phyloP scores from a whole-genome alignment of 2,329 filamentous ascomycete species.

The Trichoderma lentiforme region DNA sequence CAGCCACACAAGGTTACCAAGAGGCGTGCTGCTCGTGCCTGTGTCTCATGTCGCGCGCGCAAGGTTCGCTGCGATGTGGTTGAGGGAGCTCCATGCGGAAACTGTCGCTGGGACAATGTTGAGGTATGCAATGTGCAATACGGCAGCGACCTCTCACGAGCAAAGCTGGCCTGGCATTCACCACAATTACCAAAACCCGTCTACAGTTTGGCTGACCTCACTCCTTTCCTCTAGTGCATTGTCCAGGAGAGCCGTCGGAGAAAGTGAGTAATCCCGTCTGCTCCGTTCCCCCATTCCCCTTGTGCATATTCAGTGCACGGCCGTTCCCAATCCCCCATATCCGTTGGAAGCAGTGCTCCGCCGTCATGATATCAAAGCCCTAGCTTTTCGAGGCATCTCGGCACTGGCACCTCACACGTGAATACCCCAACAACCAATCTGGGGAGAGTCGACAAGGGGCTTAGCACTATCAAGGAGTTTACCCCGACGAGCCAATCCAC shows the following conservation, averaged over 20 bases:
- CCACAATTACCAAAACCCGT: background rate
- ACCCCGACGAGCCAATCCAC: conserved; percentile 4
- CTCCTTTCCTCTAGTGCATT: conserved; percentile 47
- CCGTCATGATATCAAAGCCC: background rate
- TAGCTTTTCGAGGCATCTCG: background rate
- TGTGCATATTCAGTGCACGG: background rate
- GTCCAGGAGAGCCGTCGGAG: conserved; percentile 80
- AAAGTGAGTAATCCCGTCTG: conserved; percentile 58
- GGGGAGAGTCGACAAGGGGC: background rate
- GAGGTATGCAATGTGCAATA: conserved; percentile 41
- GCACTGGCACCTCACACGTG: background rate
- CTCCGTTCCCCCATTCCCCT: background rate
- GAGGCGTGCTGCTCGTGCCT: conserved; percentile 85
- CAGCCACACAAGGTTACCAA: conserved; percentile 57
- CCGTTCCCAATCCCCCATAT: background rate
- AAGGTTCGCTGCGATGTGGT: conserved; percentile 95
- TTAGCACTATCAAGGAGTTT: background rate
- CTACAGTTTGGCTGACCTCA: conserved; percentile 1
- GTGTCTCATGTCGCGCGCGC: conserved; percentile 80
- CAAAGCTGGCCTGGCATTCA: background rate
- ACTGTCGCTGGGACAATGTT: conserved; percentile 77
- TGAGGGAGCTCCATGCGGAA: conserved; percentile 81
- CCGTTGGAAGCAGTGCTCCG: background rate
- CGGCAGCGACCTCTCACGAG: background rate
- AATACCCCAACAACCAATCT: background rate